A percentile compares a stretch with the other conserved stretches of the same genome.
Evolutionary conservation across 176 grass and related monocot genomes (phyloP).

Genomic region (Aegilops sharonensis): DNA sequence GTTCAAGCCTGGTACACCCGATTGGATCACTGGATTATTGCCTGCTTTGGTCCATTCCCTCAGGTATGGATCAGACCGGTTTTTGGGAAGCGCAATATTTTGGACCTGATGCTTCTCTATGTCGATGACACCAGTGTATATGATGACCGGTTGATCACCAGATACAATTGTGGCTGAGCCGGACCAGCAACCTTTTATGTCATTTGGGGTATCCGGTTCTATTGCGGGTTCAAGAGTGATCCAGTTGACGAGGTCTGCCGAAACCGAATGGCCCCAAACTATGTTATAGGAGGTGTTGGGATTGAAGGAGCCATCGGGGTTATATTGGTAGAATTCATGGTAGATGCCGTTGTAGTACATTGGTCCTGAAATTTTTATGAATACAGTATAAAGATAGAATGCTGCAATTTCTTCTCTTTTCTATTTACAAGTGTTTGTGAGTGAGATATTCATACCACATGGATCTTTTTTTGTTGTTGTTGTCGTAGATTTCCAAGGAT

Average conservation of each 20-base stretch:
- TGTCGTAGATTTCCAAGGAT: not conserved
- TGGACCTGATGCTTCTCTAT: conserved; percentile 54
- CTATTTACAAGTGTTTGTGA: not conserved
- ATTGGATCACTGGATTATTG: conserved; percentile 61
- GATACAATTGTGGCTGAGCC: conserved; percentile 71
- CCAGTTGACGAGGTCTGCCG: conserved; percentile 80
- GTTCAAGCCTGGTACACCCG: conserved; percentile 33
- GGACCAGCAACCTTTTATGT: conserved; percentile 75
- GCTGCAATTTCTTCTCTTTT: not conserved
- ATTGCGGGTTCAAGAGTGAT: conserved; percentile 54
- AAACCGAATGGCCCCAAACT: conserved; percentile 73
- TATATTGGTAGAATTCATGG: conserved; percentile 80
- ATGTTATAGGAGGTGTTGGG: conserved; percentile 23
- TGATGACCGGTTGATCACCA: conserved; percentile 37
- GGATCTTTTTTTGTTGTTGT: conserved; percentile 54
- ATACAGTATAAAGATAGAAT: not conserved
- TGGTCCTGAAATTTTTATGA: conserved; percentile 54
- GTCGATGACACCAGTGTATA: conserved; percentile 68
- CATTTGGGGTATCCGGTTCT: conserved; percentile 30
- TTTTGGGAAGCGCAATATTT: conserved; percentile 67
- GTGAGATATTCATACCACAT: conserved; percentile 56
- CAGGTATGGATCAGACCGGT: conserved; percentile 65
- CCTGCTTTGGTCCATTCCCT: conserved; percentile 71
- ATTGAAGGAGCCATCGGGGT: conserved; percentile 39
- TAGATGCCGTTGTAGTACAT: conserved; percentile 95